Conservation (phyloP, 2,329 filamentous ascomycete genomes). For the Claviceps monticola region DNA sequence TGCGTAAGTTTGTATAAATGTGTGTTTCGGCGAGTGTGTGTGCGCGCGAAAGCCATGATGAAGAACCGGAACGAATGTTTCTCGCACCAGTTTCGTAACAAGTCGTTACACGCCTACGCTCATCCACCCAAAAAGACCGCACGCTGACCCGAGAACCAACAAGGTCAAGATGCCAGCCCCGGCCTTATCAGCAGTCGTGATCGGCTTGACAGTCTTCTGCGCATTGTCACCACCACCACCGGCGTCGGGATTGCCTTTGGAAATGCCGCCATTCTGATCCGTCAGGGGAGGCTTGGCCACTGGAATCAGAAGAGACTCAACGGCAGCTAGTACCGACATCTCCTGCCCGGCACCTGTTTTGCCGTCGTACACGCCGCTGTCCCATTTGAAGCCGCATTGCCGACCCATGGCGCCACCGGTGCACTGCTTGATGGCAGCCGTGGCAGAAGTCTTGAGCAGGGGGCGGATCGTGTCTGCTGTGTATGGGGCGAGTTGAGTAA, state of each 20-base stretch:
- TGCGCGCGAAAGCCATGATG: no score
- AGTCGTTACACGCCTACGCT: conserved; percentile 21
- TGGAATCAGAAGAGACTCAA: conserved; percentile 36
- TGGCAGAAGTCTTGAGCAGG: conserved; percentile 36
- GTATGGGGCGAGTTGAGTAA: conserved; percentile 40
- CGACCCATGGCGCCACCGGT: conserved; percentile 33
- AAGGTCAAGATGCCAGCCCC: conserved; percentile 35
- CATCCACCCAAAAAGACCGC: conserved; percentile 35
- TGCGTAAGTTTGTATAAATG: no score
- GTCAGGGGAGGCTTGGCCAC: conserved; percentile 28
- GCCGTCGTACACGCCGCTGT: conserved; percentile 34
- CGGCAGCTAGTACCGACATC: conserved; percentile 43
- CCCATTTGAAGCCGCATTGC: conserved; percentile 43
- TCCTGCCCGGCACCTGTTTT: conserved; percentile 44
- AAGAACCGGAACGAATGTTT: no score
- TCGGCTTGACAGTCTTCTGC: conserved; percentile 17
- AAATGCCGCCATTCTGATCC: conserved; percentile 36
- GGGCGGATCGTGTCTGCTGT: conserved; percentile 35
- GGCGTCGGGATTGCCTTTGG: conserved; percentile 29
- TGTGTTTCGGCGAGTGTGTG: no score
- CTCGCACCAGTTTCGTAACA: neutral
- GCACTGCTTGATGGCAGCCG: conserved; percentile 41
- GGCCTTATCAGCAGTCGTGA: conserved; percentile 30
- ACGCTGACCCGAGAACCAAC: conserved; percentile 25
- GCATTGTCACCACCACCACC: conserved; percentile 24